Evolutionary conservation across 164 flowering plant genomes (phyloP), one percentile per base, ranked within the genome.

Genomic region (Vitis riparia): DNA sequence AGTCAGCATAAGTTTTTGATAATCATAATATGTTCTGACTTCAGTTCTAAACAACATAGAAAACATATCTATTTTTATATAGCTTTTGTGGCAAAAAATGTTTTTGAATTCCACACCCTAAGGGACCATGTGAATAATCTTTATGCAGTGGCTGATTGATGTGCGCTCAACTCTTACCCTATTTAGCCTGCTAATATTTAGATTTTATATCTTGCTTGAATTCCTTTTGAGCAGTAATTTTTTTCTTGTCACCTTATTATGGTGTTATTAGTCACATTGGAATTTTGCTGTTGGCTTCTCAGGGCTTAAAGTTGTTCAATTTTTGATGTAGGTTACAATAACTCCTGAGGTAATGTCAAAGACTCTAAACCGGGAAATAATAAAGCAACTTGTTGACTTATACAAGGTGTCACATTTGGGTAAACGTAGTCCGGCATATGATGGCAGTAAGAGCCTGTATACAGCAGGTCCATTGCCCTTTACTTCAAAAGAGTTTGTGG

Each of bases 401-500:
- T 84, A 74, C 52, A 0, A 68, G 0, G 69, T 65, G 0, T 73
- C 93, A 0, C 85, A 83, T n/a, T 56, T 90, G 75, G 88, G 86
- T 0, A 65, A 53, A 0, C 47, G 76, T 5, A 58, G 1, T 8
- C 90, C 90, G 0, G 97, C 86, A 0, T 95, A 85, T 76, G 99
- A 95, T 82, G 97, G 99, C 0, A 67, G 81, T 37, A 91, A 90
- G 55, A 82, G 88, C 32, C 64, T 87, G 0, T 91, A 82, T 55
- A 85, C 91, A 0, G 93, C 94, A 0, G 90, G 89, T 0, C 67
- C 83, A 3, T 68, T 92, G 56, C 92, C 93, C 0, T 93, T 93
- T 66, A 16, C 11, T 0, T 78, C 86, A 0, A 90, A 87, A 61
- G 92, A 91, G 1, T 93, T 91, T 68, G 66, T 63, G 1, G 73